Evolutionary conservation across 2,329 filamentous ascomycete genomes (phyloP), one percentile per base, ranked within the genome.

Genomic region (Whalleya microplaca): DNA sequence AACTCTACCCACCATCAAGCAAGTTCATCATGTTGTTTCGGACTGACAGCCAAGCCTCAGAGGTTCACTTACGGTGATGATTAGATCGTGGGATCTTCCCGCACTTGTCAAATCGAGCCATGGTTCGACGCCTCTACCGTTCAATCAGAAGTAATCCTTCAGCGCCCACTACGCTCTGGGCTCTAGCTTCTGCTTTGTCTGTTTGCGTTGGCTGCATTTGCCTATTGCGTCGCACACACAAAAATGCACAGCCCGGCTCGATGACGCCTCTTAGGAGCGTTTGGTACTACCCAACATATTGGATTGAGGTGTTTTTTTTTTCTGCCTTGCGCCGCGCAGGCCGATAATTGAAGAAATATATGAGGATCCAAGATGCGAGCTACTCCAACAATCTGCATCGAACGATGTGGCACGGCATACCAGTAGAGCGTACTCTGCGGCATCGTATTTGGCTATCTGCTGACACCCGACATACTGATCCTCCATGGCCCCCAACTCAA

Each of bases 281-380:
- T 55, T 48, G 43, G 60, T 63, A 32, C 55, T 58, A 63, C 60
- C 57, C 60, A 63, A 56, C 32, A 40, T 58, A 21, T 23, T 49
- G 45, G 47, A 43, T 61, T 50, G 48, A 41, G 51, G 53, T 48
- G 41, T 46, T 44, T 48, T 55, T 48, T 55, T 53, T 53, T 51
- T 57, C 32, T 12, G 32, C 6, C 32, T 37, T 6, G 32, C 32
- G 59, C 57, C 54, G 51, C 53, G 18, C 32, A 60, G 43, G 51
- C 52, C 57, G 60, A 60, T 60, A 14, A 14, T 56, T 55, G 43
- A 51, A 53, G 55, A 58, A 43, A 58, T 61, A 51, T 55, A 51
- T 55, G 58, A 52, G 58, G 60, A 58, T 55, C 60, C 51, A 58
- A 47, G 54, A 61, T 56, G 55, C 53, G 45, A 56, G 49, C 18